Evolutionary conservation across 2,329 filamentous ascomycete genomes (phyloP), one percentile per base, ranked within the genome.

Genomic region (Dactylellina haptotyla): DNA sequence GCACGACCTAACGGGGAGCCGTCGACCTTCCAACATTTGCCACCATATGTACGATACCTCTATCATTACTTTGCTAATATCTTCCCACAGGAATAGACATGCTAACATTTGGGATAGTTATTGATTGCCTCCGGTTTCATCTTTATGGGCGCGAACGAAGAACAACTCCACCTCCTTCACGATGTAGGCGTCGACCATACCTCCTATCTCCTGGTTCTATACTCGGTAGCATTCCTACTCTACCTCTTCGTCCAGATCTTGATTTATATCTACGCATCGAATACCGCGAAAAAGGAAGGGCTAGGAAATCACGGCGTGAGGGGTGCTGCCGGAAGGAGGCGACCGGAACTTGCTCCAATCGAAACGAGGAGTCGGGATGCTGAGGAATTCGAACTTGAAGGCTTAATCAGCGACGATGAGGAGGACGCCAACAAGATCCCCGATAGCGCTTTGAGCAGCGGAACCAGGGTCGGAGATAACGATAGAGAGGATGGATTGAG

Each of bases 131-230:
- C 93, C 2, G 95, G 95, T 0, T 97, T 98, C 82, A 73, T 99
- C 41, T 99, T 99, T 83, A 96, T 98, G 93, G 91, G 92, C 30
- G 94, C 95, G 14, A 98, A 93, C 0, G 95, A 98, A 80, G 93
- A 99, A 82, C 95, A 78, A 51, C 97, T 98, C 91, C 79, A 84
- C 20, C 84, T 97, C 1, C 84, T 98, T 3, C 85, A 87, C 41
- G 84, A 87, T 39, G 90, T 91, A 0, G 85, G 88, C 70, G 88
- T 98, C 78, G 93, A 93, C 25, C 92, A 96, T 79, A 91, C 98
- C 43, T 90, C 93, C 3, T 99, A 98, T 80, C 88, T 98, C 41
- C 85, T 99, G 25, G 93, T 98, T 59, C 83, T 97, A 8, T 98
- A 90, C 84, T 96, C 92, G 78, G 84, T 97, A 57, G 90, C 94